Percentiles rank a stretch among this genome's conserved stretches.
Conservation (phyloP, 257 asterid species). For the Lantana camara region DNA sequence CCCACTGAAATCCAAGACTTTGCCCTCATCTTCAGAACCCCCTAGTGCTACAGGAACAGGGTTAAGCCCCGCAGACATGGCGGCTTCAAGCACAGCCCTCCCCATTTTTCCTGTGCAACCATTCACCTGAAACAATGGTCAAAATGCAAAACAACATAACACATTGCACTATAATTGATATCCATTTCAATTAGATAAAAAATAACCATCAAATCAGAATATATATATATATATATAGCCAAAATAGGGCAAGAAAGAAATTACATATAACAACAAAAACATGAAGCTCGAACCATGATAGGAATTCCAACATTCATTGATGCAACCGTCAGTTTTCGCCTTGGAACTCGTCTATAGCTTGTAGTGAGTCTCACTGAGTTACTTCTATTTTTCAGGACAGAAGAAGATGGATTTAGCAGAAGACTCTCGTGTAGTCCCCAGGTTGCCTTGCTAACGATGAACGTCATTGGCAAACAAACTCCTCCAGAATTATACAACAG, state of each 20-base stretch:
- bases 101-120: conserved; percentile 97
- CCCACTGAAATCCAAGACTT: conserved; percentile 63
- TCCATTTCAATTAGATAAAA: background rate
- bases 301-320: conserved; percentile 37
- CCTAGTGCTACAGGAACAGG: conserved; percentile 79
- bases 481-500: background rate
- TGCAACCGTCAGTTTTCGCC: conserved; percentile 10
- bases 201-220: conserved; percentile 2
- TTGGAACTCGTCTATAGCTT: conserved; percentile 29
- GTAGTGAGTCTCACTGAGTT: conserved; percentile 18
- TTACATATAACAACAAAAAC: background rate
- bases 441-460: conserved; percentile 32
- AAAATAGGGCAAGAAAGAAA: conserved; percentile 13
- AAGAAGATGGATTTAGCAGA: conserved; percentile 30
- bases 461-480: conserved; percentile 37
- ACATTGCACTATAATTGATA: background rate
- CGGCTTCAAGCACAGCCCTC: conserved; percentile 90
- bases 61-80: conserved; percentile 80
- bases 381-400: conserved; percentile 16
- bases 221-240: background rate
- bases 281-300: conserved; percentile 46
- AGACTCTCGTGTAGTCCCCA: conserved; percentile 29
- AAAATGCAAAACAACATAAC: background rate
- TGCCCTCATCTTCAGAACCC: conserved; percentile 72
- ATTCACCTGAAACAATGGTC: conserved; percentile 57